Evolutionary conservation across 2,329 filamentous ascomycete genomes (phyloP).

Genomic region (Lasiodiplodia hormozganensis): DNA sequence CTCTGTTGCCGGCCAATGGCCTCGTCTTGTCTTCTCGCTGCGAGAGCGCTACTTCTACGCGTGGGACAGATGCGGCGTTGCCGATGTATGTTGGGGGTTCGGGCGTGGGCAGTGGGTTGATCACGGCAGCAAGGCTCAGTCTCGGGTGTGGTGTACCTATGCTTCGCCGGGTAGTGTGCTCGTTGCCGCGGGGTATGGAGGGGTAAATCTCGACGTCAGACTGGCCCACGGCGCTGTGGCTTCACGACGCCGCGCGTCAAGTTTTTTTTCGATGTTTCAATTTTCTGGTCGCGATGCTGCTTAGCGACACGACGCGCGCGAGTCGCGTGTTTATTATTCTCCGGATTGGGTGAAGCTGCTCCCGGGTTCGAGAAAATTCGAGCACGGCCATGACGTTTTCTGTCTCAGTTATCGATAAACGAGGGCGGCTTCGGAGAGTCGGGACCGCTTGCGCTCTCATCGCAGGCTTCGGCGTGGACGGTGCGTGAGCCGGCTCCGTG

Average conservation of each 20-base stretch:
- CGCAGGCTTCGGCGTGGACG: neutral
- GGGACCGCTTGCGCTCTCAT: constrained; percentile 11
- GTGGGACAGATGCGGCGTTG: neutral
- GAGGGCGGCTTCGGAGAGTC: neutral
- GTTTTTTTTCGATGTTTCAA: neutral
- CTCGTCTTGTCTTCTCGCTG: neutral
- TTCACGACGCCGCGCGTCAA: neutral
- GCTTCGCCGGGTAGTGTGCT: neutral
- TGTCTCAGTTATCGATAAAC: constrained; percentile 19
- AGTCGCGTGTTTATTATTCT: constrained; percentile 23
- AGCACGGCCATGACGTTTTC: constrained; percentile 19
- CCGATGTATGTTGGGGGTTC: neutral
- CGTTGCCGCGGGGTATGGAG: constrained; percentile 17
- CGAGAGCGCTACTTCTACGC: neutral
- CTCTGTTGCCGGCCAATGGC: constrained; percentile 13
- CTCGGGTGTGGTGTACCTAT: neutral
- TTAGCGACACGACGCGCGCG: neutral
- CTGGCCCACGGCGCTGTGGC: neutral
- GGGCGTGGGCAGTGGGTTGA: too few relatives aligned
- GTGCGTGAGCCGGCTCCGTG: neutral
- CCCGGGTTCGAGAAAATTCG: constrained; percentile 27
- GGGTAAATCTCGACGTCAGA: constrained; percentile 6
- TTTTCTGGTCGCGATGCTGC: neutral
- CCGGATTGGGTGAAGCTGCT: constrained; percentile 26
- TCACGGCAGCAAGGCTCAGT: neutral